phyloP scores from a whole-genome alignment of 1,284 basidiomycete species.

The Wolfiporia cocos region DNA sequence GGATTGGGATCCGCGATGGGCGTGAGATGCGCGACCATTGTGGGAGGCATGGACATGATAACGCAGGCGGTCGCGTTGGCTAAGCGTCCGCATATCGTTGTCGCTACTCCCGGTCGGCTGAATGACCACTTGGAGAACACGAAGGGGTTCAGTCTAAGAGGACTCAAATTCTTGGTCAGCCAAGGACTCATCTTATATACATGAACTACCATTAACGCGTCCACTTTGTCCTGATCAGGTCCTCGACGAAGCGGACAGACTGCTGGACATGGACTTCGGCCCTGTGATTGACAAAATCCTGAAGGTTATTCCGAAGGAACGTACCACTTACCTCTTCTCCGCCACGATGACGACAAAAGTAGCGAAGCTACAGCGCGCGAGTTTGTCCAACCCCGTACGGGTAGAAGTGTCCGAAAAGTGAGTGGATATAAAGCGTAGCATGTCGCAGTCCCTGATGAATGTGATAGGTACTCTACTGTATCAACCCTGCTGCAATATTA shows the following conservation, averaged over 20 bases:
- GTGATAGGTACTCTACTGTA: slow-evolving; percentile 90
- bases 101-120: slow-evolving; percentile 96
- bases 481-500: slow-evolving; percentile 96
- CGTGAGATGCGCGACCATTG: slow-evolving; percentile 86
- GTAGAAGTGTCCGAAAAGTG: slow-evolving; percentile 94
- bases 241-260: slow-evolving; percentile 94
- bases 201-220: no score
- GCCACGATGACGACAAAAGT: slow-evolving; percentile 99
- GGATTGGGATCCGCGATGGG: slow-evolving; percentile 92
- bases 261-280: slow-evolving; percentile 98
- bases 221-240: slow-evolving; percentile 66
- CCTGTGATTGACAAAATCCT: slow-evolving; percentile 97
- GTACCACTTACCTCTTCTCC: slow-evolving; percentile 95
- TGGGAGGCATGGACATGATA: slow-evolving; percentile 96
- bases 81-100: slow-evolving; percentile 91
- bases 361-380: slow-evolving; percentile 95
- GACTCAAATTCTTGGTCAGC: slow-evolving; percentile 84
- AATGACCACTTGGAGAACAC: slow-evolving; percentile 97
- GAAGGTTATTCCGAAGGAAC: slow-evolving; percentile 91
- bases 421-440: slow-evolving; percentile 21
- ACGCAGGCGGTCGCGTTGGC: slow-evolving; percentile 90
- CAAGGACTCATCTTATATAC: no score
- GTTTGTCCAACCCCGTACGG: slow-evolving; percentile 89
- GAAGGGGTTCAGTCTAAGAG: slow-evolving; percentile 91
- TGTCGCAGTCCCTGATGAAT: neutral